A percentile compares a stretch with the other conserved stretches of the same genome.
Conservation (phyloP, 2,329 filamentous ascomycete species). For the Trichophyton equinum region DNA sequence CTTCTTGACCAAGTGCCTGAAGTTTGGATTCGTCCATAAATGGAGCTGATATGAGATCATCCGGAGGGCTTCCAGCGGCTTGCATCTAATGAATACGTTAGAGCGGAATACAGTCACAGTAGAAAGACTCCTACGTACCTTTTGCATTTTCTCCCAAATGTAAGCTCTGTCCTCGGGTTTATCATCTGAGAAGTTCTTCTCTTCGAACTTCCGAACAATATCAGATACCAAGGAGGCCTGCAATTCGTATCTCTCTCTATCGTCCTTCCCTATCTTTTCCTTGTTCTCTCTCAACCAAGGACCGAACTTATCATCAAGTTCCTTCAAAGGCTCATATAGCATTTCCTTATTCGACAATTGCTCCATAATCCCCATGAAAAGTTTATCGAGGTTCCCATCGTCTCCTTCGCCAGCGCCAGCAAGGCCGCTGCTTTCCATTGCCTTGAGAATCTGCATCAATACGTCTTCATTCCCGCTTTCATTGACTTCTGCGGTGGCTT, state of each 20-base stretch:
- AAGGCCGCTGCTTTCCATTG: slow-evolving; percentile 53
- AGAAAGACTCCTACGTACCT: slow-evolving; percentile 46
- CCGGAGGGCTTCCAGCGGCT: slow-evolving; percentile 77
- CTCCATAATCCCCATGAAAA: slow-evolving; percentile 98
- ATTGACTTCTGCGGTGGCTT: slow-evolving; percentile 65
- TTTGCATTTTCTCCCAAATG: slow-evolving; percentile 95
- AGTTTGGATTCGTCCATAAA: slow-evolving; percentile 64
- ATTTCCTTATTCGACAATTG: slow-evolving; percentile 98
- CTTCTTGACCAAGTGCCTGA: slow-evolving; percentile 52
- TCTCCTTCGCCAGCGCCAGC: slow-evolving; percentile 28
- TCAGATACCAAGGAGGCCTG: slow-evolving; percentile 69
- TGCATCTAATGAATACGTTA: slow-evolving; percentile 61
- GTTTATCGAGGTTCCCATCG: slow-evolving; percentile 85
- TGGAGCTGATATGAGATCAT: slow-evolving; percentile 58
- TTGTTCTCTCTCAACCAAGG: slow-evolving; percentile 74
- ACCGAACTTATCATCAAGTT: slow-evolving; percentile 84
- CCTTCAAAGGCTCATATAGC: slow-evolving; percentile 96
- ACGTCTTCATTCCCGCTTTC: slow-evolving; percentile 61
- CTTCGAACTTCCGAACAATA: slow-evolving; percentile 83
- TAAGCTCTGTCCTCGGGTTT: slow-evolving; percentile 74
- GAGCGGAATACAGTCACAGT: not conserved
- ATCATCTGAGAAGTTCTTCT: slow-evolving; percentile 65
- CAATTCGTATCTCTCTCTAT: slow-evolving; percentile 66
- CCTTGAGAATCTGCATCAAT: slow-evolving; percentile 81
- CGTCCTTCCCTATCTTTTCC: slow-evolving; percentile 48